phyloP scores from a whole-genome alignment of 352 stramenopile species.

The Globisporangium uncinulatum region DNA sequence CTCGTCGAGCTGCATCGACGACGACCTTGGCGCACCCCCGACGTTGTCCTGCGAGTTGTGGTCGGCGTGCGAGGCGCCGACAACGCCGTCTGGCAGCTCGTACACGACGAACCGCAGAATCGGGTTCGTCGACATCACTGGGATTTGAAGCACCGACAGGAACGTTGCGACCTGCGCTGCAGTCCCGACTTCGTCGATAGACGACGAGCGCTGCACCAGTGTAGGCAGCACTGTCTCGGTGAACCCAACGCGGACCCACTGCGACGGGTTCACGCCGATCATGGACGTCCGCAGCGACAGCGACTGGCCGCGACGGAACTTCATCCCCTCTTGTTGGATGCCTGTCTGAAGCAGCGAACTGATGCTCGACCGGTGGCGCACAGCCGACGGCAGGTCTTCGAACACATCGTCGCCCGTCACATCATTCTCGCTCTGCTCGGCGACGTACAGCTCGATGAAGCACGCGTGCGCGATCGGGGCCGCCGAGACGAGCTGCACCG shows the following conservation, averaged over 20 bases:
- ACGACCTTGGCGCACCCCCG: conserved; percentile 19
- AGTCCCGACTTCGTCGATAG: neutral
- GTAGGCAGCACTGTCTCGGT: conserved; percentile 76
- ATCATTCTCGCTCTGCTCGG: conserved; percentile 53
- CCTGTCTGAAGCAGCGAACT: conserved; percentile 70
- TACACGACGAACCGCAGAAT: conserved; percentile 81
- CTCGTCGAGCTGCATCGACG: conserved; percentile 49
- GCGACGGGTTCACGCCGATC: conserved; percentile 20
- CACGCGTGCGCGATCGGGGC: conserved; percentile 61
- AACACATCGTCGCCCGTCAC: conserved; percentile 44
- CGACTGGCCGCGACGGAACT: conserved; percentile 43
- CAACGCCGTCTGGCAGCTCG: conserved; percentile 49
- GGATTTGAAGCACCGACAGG: conserved; percentile 74
- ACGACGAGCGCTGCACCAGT: conserved; percentile 23
- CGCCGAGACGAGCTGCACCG: conserved; percentile 57
- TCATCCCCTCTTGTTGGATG: conserved; percentile 57
- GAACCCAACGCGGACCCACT: conserved; percentile 69
- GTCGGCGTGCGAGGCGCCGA: conserved; percentile 11
- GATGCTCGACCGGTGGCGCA: conserved; percentile 58
- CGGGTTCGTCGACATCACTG: conserved; percentile 51
- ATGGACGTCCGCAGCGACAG: conserved; percentile 36
- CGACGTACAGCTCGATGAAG: conserved; percentile 73
- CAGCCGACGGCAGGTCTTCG: conserved; percentile 34
- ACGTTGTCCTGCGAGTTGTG: conserved; percentile 7
- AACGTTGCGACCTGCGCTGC: conserved; percentile 60